Percentiles rank a stretch among this genome's conserved stretches.
Conservation (phyloP, 2,329 filamentous ascomycete species). For the Claviceps digitariae region DNA sequence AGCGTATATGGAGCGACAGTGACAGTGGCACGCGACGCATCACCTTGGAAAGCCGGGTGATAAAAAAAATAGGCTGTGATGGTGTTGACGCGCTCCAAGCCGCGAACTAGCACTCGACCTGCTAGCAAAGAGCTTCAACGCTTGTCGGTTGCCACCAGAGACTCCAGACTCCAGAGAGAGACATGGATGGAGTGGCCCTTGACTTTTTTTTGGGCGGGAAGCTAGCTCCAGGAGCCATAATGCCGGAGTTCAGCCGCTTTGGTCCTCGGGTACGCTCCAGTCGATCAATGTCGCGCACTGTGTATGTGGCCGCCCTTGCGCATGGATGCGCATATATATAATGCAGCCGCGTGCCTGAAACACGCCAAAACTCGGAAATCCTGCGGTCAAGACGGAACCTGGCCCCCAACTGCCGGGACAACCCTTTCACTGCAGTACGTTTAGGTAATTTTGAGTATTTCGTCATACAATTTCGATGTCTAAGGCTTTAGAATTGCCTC, state of each 20-base stretch:
- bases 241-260: constrained; percentile 15
- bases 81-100: constrained; percentile 20
- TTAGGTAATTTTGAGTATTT: too few relatives aligned
- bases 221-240: constrained; percentile 9
- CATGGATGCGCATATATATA: not conserved
- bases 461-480: too few relatives aligned
- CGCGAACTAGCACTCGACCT: constrained; percentile 11
- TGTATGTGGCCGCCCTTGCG: not conserved
- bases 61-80: constrained; percentile 12
- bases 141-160: not conserved
- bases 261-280: not conserved
- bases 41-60: constrained; percentile 14
- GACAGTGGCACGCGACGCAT: constrained; percentile 26
- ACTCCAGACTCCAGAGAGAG: not conserved
- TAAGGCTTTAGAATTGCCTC: too few relatives aligned
- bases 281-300: not conserved
- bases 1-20: constrained; percentile 32
- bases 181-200: not conserved
- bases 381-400: not conserved
- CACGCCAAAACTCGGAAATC: not conserved
- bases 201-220: constrained; percentile 14
- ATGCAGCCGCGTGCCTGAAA: not conserved
- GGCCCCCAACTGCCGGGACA: too few relatives aligned
- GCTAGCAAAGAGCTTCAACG: not conserved
- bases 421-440: too few relatives aligned